Percentiles rank a stretch among this genome's conserved stretches.
phyloP scores from a whole-genome alignment of 805 yeast species.

The Priceomyces medius region DNA sequence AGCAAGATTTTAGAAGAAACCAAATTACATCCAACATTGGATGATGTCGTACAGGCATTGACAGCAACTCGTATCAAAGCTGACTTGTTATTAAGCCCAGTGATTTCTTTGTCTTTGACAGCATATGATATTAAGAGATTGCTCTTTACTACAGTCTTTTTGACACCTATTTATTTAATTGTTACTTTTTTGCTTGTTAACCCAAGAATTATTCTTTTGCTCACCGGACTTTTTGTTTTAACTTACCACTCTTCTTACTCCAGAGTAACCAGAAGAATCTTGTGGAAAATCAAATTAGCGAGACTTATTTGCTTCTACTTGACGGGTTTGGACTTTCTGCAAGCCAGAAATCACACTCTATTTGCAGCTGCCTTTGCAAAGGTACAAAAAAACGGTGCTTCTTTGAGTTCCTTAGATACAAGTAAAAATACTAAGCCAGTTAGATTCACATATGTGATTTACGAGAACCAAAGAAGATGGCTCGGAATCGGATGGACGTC shows the following conservation, averaged over 20 bases:
- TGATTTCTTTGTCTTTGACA: slow-evolving; percentile 69
- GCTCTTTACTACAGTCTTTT: slow-evolving; percentile 76
- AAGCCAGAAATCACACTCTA: slow-evolving; percentile 43
- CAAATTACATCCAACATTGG: slow-evolving; percentile 73
- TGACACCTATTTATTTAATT: slow-evolving; percentile 81
- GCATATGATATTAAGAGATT: slow-evolving; percentile 77
- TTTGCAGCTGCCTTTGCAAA: slow-evolving; percentile 57
- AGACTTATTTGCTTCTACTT: slow-evolving; percentile 74
- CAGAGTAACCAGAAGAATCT: slow-evolving; percentile 73
- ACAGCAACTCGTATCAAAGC: slow-evolving; percentile 73
- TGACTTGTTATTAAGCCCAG: slow-evolving; percentile 77
- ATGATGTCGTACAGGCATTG: slow-evolving; percentile 76
- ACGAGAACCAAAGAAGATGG: slow-evolving; percentile 97
- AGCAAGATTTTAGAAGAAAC: slow-evolving; percentile 57
- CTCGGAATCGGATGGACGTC: slow-evolving; percentile 97
- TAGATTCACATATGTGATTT: slow-evolving; percentile 85
- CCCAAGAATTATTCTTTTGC: slow-evolving; percentile 64
- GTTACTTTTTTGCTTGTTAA: slow-evolving; percentile 64
- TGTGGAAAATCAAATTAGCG: slow-evolving; percentile 79
- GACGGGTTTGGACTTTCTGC: slow-evolving; percentile 79
- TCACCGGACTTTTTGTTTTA: slow-evolving; percentile 58
- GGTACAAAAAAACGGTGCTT: slow-evolving; percentile 38
- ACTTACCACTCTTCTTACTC: slow-evolving; percentile 88
- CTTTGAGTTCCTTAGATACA: slow-evolving; percentile 18
- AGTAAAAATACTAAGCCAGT: slow-evolving; percentile 46